These are phyloP conservation scores for Wickerhamiella siamensis DNA, from an alignment of 805 yeast genomes.

Conservation along the genomic window DNA sequence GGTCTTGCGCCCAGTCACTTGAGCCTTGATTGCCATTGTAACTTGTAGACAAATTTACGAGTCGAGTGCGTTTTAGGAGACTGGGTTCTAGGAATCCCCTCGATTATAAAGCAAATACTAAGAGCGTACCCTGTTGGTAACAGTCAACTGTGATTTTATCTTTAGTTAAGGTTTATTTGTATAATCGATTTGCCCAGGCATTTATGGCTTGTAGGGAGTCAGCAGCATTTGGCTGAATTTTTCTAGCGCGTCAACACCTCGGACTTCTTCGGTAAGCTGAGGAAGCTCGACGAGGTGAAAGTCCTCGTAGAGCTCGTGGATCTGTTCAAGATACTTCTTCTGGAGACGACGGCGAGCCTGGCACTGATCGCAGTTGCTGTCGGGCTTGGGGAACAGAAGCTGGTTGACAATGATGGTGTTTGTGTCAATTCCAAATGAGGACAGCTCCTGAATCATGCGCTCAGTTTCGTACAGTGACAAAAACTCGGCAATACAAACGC, in stretches of 20 bases:
- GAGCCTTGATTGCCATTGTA: no score
- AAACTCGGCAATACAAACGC: constrained; percentile 96
- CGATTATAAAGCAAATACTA: no score
- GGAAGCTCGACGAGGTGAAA: constrained; percentile 95
- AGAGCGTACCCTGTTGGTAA: no score
- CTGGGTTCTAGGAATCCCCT: no score
- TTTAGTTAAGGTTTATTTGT: no score
- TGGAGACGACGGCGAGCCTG: constrained; percentile 92
- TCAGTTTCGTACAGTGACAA: constrained; percentile 93
- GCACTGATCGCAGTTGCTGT: constrained; percentile 73
- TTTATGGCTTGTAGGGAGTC: constrained; percentile 31
- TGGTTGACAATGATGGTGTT: constrained; percentile 94
- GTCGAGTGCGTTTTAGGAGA: no score
- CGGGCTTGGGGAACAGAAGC: constrained; percentile 62
- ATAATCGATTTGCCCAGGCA: no score
- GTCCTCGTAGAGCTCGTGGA: constrained; percentile 91
- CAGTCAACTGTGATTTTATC: no score
- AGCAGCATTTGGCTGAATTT: constrained; percentile 71
- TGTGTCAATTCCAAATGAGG: constrained; percentile 90
- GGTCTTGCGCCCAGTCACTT: no score
- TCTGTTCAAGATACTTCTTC: constrained; percentile 84
- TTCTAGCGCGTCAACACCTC: constrained; percentile 78
- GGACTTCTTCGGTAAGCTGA: constrained; percentile 81
- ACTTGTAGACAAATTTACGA: no score
- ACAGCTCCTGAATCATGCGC: constrained; percentile 91